Evolutionary conservation across 2,329 filamentous ascomycete species (phyloP).

Genomic region (Drechmeria coniospora): DNA sequence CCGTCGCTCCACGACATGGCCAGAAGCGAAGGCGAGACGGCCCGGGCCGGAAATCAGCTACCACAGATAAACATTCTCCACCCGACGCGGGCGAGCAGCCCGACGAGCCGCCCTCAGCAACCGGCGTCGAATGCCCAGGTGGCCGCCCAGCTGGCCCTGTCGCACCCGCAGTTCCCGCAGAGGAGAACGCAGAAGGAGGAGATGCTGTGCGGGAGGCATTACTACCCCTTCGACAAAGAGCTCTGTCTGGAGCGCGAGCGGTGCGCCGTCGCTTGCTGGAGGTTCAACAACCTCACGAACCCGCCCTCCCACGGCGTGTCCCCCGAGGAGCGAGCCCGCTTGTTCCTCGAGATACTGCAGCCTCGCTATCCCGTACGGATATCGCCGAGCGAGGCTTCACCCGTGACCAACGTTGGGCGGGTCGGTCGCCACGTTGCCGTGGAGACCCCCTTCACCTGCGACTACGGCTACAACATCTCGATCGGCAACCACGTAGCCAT

Average conservation of each 20-base stretch:
- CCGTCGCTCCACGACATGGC: constrained; percentile 45
- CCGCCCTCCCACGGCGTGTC: constrained; percentile 61
- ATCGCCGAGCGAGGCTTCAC: constrained; percentile 37
- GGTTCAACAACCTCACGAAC: constrained; percentile 65
- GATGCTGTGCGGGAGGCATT: constrained; percentile 71
- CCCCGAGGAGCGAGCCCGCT: constrained; percentile 47
- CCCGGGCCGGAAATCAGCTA: constrained; percentile 33
- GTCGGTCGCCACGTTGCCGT: constrained; percentile 66
- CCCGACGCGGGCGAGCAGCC: constrained; percentile 33
- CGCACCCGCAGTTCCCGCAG: constrained; percentile 34
- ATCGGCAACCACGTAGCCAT: constrained; percentile 78
- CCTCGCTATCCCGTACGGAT: constrained; percentile 41
- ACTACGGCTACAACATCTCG: constrained; percentile 89
- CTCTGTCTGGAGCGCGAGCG: constrained; percentile 72
- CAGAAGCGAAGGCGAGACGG: constrained; percentile 38
- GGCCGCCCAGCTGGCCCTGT: constrained; percentile 43
- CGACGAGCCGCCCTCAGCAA: constrained; percentile 22
- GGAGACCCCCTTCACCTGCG: constrained; percentile 79
- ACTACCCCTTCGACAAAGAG: constrained; percentile 62
- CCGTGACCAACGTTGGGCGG: constrained; percentile 38
- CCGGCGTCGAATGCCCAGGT: constrained; percentile 32
- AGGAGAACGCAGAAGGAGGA: constrained; percentile 66
- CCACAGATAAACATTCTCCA: constrained; percentile 44
- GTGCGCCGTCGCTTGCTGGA: constrained; percentile 66
- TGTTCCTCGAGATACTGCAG: constrained; percentile 58